Evolutionary conservation across 345 rosid species (phyloP).

Genomic region (Barbarea vulgaris): DNA sequence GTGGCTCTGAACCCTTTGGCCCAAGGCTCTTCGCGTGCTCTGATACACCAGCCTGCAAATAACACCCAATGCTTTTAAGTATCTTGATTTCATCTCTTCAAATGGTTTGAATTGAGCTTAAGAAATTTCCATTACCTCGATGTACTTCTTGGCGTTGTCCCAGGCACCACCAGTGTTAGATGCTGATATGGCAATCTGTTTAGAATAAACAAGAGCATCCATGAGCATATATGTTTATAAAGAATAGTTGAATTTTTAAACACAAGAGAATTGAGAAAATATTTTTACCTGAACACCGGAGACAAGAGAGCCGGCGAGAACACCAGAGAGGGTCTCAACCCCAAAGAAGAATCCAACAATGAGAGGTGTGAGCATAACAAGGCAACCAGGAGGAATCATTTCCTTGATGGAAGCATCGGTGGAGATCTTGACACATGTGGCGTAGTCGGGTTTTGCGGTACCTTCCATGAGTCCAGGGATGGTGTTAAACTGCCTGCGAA

Average conservation of each 20-base stretch:
- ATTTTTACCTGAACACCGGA: conserved; percentile 89
- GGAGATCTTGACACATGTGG: conserved; percentile 94
- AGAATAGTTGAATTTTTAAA: neutral
- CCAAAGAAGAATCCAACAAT: conserved; percentile 86
- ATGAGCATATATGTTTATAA: neutral
- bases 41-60: conserved; percentile 77
- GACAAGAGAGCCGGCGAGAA: conserved; percentile 90
- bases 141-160: conserved; percentile 99
- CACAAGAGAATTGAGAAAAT: neutral
- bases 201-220: neutral
- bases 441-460: conserved; percentile 83
- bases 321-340: conserved; percentile 88
- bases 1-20: conserved; percentile 93
- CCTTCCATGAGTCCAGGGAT: conserved; percentile 98
- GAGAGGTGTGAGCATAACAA: conserved; percentile 95
- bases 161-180: conserved; percentile 98
- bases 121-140: conserved; percentile 56
- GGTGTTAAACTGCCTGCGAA: conserved; percentile 92
- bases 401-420: conserved; percentile 97
- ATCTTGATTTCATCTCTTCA: conserved; percentile 7
- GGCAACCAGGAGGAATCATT: conserved; percentile 97
- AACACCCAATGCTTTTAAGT: neutral
- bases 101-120: neutral
- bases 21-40: conserved; percentile 89
- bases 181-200: conserved; percentile 91